Evolutionary conservation across 768 basidiomycete species (phyloP), one percentile per base, ranked within the genome.

Genomic region (Kwoniella bestiolae): DNA sequence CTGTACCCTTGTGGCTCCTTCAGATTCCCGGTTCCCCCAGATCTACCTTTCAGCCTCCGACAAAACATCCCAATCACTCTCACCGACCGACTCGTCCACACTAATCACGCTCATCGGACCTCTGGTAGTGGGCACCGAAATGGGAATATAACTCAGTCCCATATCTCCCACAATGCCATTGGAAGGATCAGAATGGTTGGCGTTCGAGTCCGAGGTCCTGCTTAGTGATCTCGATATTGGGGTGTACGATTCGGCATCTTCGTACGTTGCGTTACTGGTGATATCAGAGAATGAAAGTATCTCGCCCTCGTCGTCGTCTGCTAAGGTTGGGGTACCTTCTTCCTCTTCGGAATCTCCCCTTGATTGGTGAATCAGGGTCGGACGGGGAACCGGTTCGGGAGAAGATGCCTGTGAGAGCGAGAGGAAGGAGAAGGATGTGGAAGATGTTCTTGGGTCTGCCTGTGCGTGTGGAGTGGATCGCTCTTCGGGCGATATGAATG

Each of bases 181-280:
- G 26, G 58, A 34, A 14, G 34, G 23, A 23, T 23, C 28, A 23
- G 32, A 4, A n/a, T 29, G 45, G 31, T 18, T 45, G 21, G 45
- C 25, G 25, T 49, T 41, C 14, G 16, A 34, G 8, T 46, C 44
- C 12, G 57, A 26, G 8, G n/a, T 50, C 47, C 21, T 55, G 29
- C 56, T 66, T 2, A 64, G 26, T 9, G 57, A 38, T 23, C 61
- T 25, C 4, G 56, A 59, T 7, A 69, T 46, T n/a, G 74, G 72
- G 7, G 71, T 71, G 46, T 76, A 76, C 4, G 66, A 44, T 64
- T 76, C 75, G 5, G 72, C 75, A 60, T 76, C 75, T 57, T 70
- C 66, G 51, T 72, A 76, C 7, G 59, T 59, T 25, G 66, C 70
- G 29, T 56, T 60, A 46, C 60, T 55, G 16, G 34, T 34, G 2